These are phyloP conservation scores for Kluyveromyces starmeri DNA, from an alignment of 805 yeast species.

Conservation along the genomic window DNA sequence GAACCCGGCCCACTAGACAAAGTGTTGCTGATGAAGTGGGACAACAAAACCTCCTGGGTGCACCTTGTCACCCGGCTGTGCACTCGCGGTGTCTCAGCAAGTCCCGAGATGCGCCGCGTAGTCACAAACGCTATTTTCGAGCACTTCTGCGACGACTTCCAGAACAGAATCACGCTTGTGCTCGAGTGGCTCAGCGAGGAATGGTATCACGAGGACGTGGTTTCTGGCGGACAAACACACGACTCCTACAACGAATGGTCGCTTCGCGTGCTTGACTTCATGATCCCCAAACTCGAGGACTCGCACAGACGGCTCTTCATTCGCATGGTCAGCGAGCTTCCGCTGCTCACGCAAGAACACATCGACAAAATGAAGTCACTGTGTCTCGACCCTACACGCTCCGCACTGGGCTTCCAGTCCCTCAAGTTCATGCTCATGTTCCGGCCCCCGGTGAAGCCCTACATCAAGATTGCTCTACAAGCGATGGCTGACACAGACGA, in stretches of 20 bases:
- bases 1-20: conserved; percentile 18
- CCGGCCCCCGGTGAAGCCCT: conserved; percentile 68
- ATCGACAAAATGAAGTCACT: conserved; percentile 60
- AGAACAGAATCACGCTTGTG: conserved; percentile 59
- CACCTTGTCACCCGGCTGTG: conserved; percentile 66
- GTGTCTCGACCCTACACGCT: conserved; percentile 79
- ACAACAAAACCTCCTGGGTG: conserved; percentile 67
- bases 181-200: conserved; percentile 95
- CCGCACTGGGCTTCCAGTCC: conserved; percentile 72
- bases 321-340: conserved; percentile 79
- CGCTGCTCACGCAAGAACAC: conserved; percentile 55
- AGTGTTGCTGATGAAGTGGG: conserved; percentile 39
- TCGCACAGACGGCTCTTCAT: conserved; percentile 74
- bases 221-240: conserved; percentile 11
- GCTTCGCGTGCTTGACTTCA: conserved; percentile 58
- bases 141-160: conserved; percentile 66
- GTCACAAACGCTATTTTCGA: conserved; percentile 65
- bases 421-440: conserved; percentile 79
- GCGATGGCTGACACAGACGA: conserved; percentile 20
- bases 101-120: conserved; percentile 43
- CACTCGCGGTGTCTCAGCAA: conserved; percentile 59
- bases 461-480: conserved; percentile 25
- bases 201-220: conserved; percentile 56
- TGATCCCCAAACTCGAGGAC: conserved; percentile 78
- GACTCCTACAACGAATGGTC: conserved; percentile 64